A percentile compares a stretch with the other conserved stretches of the same genome.
These are phyloP conservation scores for Anthostomella pinea DNA, from an alignment of 2,329 filamentous ascomycete species.

Conservation along the genomic window DNA sequence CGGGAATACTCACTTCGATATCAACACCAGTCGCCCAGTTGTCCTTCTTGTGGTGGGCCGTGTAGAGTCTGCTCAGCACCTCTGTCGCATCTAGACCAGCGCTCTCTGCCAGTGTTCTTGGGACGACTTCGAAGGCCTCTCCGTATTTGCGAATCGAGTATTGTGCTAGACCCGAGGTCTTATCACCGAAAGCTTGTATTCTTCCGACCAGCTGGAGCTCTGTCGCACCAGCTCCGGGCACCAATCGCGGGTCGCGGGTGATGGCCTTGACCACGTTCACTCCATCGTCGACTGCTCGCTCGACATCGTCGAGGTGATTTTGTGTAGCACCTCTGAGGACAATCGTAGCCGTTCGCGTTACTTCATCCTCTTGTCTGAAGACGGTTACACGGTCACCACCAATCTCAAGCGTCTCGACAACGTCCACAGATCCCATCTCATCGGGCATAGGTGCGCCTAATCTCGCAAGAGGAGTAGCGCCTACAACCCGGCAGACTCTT, in stretches of 20 bases:
- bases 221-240: constrained; percentile 90
- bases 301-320: constrained; percentile 95
- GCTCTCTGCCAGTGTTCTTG: constrained; percentile 89
- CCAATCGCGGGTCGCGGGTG: constrained; percentile 85
- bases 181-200: constrained; percentile 86
- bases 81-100: constrained; percentile 97
- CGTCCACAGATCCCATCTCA: constrained; percentile 92
- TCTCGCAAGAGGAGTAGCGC: constrained; percentile 91
- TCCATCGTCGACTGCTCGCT: constrained; percentile 94
- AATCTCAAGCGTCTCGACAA: constrained; percentile 97
- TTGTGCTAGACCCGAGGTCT: constrained; percentile 87
- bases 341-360: constrained; percentile 88
- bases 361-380: constrained; percentile 93
- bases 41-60: constrained; percentile 84
- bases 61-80: constrained; percentile 86
- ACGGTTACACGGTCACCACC: constrained; percentile 97
- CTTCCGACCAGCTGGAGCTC: constrained; percentile 93
- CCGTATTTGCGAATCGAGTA: constrained; percentile 97
- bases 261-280: constrained; percentile 99
- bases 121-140: constrained; percentile 96
- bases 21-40: constrained; percentile 92
- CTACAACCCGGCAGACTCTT: constrained; percentile 90
- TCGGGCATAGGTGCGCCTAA: constrained; percentile 99
- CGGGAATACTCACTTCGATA: constrained; percentile 61
- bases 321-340: constrained; percentile 94